A percentile compares a stretch with the other conserved stretches of the same genome.
Conservation (phyloP, 257 asterid species). For the Lithospermum erythrorhizon region DNA sequence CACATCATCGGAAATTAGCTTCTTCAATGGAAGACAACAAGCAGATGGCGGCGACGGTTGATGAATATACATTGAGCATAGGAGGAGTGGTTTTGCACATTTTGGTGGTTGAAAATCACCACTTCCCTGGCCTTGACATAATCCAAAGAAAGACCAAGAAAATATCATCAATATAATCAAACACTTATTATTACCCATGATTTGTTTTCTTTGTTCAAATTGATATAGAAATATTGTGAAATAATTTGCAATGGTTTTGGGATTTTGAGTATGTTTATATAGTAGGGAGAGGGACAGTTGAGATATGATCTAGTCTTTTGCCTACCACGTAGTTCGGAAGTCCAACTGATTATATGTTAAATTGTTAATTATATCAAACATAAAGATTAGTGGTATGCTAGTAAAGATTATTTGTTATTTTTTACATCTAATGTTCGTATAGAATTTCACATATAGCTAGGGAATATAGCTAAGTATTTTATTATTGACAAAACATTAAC, state of each 20-base stretch:
- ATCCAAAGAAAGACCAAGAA: neutral
- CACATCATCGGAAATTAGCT: neutral
- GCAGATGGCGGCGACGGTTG: neutral
- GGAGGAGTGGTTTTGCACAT: neutral
- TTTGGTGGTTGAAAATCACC: neutral
- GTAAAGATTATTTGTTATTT: too few relatives aligned
- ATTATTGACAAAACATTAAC: too few relatives aligned
- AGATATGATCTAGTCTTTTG: neutral
- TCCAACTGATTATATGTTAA: too few relatives aligned
- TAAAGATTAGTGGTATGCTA: too few relatives aligned
- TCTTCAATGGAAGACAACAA: slow-evolving; percentile 8
- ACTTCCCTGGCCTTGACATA: neutral
- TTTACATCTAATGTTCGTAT: too few relatives aligned
- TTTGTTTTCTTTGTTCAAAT: too few relatives aligned
- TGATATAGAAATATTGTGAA: too few relatives aligned
- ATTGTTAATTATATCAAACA: too few relatives aligned
- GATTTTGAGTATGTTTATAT: neutral
- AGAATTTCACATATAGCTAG: too few relatives aligned
- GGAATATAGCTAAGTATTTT: too few relatives aligned
- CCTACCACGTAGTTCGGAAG: neutral
- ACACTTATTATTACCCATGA: neutral
- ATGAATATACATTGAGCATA: slow-evolving; percentile 1
- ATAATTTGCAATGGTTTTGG: too few relatives aligned
- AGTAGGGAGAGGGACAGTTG: neutral
- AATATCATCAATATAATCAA: neutral